phyloP scores from a whole-genome alignment of 2,329 filamentous ascomycete genomes.

The Colletotrichum sp. region DNA sequence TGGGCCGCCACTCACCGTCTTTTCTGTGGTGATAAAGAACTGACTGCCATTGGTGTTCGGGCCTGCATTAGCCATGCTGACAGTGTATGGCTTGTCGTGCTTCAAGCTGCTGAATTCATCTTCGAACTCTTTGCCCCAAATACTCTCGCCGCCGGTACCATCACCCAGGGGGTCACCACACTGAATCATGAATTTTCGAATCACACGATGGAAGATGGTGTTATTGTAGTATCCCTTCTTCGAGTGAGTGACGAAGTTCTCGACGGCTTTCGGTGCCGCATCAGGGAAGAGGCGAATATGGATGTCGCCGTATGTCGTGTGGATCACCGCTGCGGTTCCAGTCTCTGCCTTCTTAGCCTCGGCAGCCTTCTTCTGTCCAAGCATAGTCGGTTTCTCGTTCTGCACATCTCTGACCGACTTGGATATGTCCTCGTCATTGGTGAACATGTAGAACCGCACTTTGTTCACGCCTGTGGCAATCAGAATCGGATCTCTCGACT shows the following conservation, averaged over 20 bases:
- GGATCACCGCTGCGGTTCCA: constrained; percentile 81
- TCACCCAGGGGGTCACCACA: constrained; percentile 85
- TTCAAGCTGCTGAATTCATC: constrained; percentile 92
- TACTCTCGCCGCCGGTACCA: constrained; percentile 87
- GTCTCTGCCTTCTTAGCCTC: constrained; percentile 71
- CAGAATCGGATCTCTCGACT: constrained; percentile 88
- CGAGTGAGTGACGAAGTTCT: constrained; percentile 95
- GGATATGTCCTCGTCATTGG: constrained; percentile 82
- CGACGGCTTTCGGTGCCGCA: constrained; percentile 90
- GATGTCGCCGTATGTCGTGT: constrained; percentile 94
- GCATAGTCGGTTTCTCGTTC: constrained; percentile 85
- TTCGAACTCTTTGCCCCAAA: constrained; percentile 91
- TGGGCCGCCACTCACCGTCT: constrained; percentile 67
- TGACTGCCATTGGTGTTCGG: constrained; percentile 95
- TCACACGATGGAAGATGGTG: constrained; percentile 96
- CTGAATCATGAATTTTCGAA: constrained; percentile 98
- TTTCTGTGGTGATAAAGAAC: constrained; percentile 98
- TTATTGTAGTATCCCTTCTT: constrained; percentile 95
- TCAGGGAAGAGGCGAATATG: constrained; percentile 92
- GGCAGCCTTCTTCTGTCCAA: constrained; percentile 61
- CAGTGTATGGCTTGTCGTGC: constrained; percentile 94
- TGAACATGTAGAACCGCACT: constrained; percentile 97
- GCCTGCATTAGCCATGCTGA: constrained; percentile 98
- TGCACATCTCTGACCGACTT: constrained; percentile 90
- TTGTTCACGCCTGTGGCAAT: constrained; percentile 85